These are phyloP conservation scores for Mycena olivaceomarginata DNA, from an alignment of 768 basidiomycete species.

Conservation along the genomic window DNA sequence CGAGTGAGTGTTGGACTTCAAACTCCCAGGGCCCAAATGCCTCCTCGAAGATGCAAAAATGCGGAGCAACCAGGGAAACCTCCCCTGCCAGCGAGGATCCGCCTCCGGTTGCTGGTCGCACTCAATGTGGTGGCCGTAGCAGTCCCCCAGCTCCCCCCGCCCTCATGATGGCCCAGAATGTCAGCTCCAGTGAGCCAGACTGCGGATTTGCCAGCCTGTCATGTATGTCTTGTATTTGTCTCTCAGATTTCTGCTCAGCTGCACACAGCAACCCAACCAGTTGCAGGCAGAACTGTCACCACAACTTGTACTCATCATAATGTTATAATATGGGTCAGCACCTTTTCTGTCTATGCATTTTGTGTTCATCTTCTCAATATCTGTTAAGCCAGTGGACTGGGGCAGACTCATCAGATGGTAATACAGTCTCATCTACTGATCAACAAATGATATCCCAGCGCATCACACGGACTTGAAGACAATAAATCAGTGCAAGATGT, in stretches of 20 bases:
- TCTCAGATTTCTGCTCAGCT: constrained; percentile 1
- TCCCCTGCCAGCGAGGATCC: constrained; percentile 1
- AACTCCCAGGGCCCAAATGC: constrained; percentile 12
- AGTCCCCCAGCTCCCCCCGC: constrained; percentile 1
- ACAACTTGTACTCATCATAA: too few relatives aligned
- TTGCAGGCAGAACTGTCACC: constrained; percentile 2
- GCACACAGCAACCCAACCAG: constrained; percentile 12
- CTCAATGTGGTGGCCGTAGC: constrained; percentile 1
- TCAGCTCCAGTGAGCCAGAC: background rate
- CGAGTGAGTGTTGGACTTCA: constrained; percentile 18
- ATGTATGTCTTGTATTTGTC: constrained; percentile 12
- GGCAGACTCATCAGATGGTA: constrained; percentile 12
- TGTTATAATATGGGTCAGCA: constrained; percentile 1
- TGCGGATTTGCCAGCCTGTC: background rate
- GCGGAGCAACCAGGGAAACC: constrained; percentile 3
- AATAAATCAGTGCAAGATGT: too few relatives aligned
- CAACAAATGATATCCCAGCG: constrained; percentile 16
- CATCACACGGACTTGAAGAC: background rate
- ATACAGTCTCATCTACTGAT: constrained; percentile 20
- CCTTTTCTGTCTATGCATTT: constrained; percentile 8
- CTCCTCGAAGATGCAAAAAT: constrained; percentile 1
- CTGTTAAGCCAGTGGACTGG: background rate
- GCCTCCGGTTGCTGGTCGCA: background rate
- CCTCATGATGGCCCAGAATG: background rate
- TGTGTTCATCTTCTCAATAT: constrained; percentile 10